Conservation (phyloP, 164 flowering plant genomes). For the Cinnamomum chago region DNA sequence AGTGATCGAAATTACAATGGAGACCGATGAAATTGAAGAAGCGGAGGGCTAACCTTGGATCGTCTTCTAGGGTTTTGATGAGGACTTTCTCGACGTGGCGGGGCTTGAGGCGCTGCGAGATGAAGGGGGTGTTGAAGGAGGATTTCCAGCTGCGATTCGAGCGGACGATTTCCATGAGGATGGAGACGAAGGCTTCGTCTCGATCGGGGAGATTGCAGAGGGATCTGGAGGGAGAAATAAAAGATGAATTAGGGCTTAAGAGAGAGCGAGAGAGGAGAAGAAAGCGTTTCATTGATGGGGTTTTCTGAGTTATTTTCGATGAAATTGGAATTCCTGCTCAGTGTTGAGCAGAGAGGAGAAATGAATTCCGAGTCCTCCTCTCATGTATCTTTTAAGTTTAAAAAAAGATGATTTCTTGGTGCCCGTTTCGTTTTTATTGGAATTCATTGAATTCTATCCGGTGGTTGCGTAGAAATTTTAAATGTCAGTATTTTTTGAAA, state of each 20-base stretch:
- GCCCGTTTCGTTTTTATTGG: no score
- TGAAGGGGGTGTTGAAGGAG: slow-evolving; percentile 34
- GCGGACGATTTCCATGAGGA: slow-evolving; percentile 42
- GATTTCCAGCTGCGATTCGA: slow-evolving; percentile 57
- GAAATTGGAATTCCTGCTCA: no score
- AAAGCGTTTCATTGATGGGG: background rate
- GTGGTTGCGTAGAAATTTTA: no score
- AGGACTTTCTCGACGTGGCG: slow-evolving; percentile 60
- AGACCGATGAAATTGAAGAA: slow-evolving; percentile 86
- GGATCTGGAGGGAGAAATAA: slow-evolving; percentile 11
- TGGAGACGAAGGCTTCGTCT: slow-evolving; percentile 43
- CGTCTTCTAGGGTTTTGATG: slow-evolving; percentile 37
- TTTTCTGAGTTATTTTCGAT: no score
- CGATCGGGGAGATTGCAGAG: slow-evolving; percentile 12
- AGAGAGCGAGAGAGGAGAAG: slow-evolving; percentile 6
- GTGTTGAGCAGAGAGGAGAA: no score
- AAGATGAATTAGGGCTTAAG: slow-evolving; percentile 8
- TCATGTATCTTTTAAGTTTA: no score
- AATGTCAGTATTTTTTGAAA: no score
- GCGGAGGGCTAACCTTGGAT: slow-evolving; percentile 66
- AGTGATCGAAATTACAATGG: slow-evolving; percentile 65
- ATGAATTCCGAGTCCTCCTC: no score
- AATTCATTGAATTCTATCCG: no score
- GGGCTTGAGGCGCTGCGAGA: slow-evolving; percentile 37
- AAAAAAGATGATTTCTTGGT: no score